Base-by-base conservation (phyloP, 441 rosid genomes). In the Adansonia gregorii region DNA sequence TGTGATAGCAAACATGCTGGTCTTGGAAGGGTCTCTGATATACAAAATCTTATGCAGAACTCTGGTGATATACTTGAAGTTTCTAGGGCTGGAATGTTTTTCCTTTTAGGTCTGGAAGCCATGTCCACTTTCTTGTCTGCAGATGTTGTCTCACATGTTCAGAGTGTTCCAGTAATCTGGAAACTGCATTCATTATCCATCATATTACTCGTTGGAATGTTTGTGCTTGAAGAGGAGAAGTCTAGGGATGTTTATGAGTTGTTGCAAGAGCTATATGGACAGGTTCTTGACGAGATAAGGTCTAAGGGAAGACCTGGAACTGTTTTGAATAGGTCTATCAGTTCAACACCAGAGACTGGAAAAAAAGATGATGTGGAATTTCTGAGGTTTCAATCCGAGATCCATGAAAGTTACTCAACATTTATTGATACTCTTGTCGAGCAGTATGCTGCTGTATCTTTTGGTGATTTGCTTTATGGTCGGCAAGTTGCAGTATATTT, bases 131-230 rank as follows among this genome's bases (percentile, higher is more conserved):
- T 86, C 71, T 81, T 86, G 69, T 79, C 86, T 43, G 35, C 80
- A 55, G 78, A 78, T 82, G 67, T 68, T 68, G 76, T 84, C 51
- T 88, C 91, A 56, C 93, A 93, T 66, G 82, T 89, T 83, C 82
- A 12, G 64, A 84, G 78, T 72, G 89, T 89, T 46, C 92, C 93
- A 0, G 76, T 94, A 81, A 85, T 91, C 69, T 90, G 97, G 97
- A 95, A 95, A 86, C 76, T 91, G 75, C 99, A 95, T 83, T 89
- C 94, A 70, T 81, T 95, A 79, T 94, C 98, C 58, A 87, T 85
- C 76, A 79, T 78, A 78, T 80, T 95, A 67, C 93, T 91, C 59
- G 78, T 74, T 63, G 97, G 98, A 72, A 89, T 92, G 97, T 92
- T 78, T 52, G 86, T 91, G 77, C 89, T 93, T 58, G 92, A 92